Evolutionary conservation across 352 stramenopile genomes (phyloP), one percentile per base, ranked within the genome.

Genomic region (Globisporangium okanoganense): DNA sequence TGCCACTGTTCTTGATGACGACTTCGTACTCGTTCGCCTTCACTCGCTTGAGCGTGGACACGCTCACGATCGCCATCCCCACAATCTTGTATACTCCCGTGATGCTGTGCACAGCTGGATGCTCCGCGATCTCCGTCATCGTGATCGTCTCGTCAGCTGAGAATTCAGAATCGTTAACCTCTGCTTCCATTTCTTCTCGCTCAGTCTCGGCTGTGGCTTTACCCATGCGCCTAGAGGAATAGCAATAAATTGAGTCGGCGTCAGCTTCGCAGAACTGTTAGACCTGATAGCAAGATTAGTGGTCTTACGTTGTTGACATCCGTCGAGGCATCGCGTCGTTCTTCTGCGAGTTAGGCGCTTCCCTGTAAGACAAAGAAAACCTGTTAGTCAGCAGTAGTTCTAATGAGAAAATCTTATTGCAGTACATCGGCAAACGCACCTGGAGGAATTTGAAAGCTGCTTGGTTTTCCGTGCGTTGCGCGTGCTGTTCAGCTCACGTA

Each of bases 11-110:
- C 27, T 69, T 64, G 67, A 94, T 86, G n/a, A 64, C 72, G 49
- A 94, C 73, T 64, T 92, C 80, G 51, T 94, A 94, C 60, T 94
- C 85, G 56, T 94, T 94, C 10, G 85, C 71, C 64, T 92, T 92
- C 56, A 78, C 75, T 33, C 68, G 82, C 58, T 78, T 79, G 22
- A 92, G 56, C 5, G 78, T 92, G 22, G 82, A 92, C n/a, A 94
- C 80, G 57, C 82, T 92, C 38, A 92, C 82, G 54, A 81, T 85
- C 33, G 72, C 70, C 85, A 91, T 92, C 24, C 80, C 80, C 14
- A 88, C 81, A 13, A 88, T 79, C 61, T 82, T 81, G 62, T 94
- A 92, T n/a, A 92, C 84, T 38, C 84, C 84, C 8, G 84, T 93
- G 65, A 94, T 90, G 54, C 78, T 92, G 45, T 78, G 82, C 47